phyloP scores from a whole-genome alignment of 139 green algal species.

The Micromonas pusilla region DNA sequence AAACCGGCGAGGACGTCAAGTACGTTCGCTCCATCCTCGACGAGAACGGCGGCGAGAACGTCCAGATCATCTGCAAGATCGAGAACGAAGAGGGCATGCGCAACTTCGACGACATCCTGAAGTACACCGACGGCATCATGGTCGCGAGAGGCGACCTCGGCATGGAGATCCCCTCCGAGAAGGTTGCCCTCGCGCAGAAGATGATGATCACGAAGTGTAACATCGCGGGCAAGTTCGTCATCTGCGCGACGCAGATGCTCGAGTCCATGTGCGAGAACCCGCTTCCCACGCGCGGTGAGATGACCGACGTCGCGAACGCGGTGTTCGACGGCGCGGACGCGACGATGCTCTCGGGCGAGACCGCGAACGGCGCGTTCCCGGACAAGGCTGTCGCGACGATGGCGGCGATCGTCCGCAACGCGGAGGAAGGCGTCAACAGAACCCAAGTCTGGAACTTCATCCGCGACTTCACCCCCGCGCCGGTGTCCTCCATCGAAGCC shows the following conservation, averaged over 20 bases:
- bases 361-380: slow-evolving; percentile 32
- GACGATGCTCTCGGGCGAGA: slow-evolving; percentile 39
- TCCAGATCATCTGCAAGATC: slow-evolving; percentile 75
- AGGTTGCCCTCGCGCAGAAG: slow-evolving; percentile 36
- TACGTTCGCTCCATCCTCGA: slow-evolving; percentile 56
- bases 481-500: slow-evolving; percentile 47
- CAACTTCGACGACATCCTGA: slow-evolving; percentile 59
- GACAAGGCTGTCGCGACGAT: slow-evolving; percentile 30
- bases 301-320: slow-evolving; percentile 43
- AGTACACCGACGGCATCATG: slow-evolving; percentile 66
- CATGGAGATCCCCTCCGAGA: slow-evolving; percentile 53
- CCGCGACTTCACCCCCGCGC: slow-evolving; percentile 56
- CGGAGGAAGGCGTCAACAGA: slow-evolving; percentile 33
- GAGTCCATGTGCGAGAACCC: slow-evolving; percentile 42
- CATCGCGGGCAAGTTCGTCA: slow-evolving; percentile 36
- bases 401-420: slow-evolving; percentile 23
- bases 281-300: slow-evolving; percentile 37
- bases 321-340: slow-evolving; percentile 41
- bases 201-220: slow-evolving; percentile 35
- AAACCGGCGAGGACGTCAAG: slow-evolving; percentile 48
- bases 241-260: slow-evolving; percentile 47
- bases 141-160: slow-evolving; percentile 66
- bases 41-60: slow-evolving; percentile 39
- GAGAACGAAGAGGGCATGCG: slow-evolving; percentile 59
- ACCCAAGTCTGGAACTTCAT: slow-evolving; percentile 41